These are phyloP conservation scores for Fusarium sarcochroum DNA, from an alignment of 2,329 filamentous ascomycete genomes.

Conservation along the genomic window DNA sequence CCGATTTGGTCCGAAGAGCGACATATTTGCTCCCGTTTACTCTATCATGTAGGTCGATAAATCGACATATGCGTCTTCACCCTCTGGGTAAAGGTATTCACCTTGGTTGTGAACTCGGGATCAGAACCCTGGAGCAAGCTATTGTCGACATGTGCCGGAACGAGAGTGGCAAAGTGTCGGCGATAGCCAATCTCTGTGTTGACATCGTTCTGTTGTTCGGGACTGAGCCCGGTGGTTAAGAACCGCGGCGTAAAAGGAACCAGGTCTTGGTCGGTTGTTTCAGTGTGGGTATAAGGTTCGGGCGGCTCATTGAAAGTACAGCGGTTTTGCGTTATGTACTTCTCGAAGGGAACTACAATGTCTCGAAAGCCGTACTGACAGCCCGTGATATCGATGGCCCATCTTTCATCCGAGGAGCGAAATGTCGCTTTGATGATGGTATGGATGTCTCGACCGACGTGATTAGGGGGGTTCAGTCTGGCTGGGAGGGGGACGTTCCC, in stretches of 20 bases:
- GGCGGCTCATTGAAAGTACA: background rate
- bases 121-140: conserved; percentile 26
- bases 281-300: conserved; percentile 7
- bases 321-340: conserved; percentile 17
- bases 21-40: background rate
- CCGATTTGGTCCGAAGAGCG: background rate
- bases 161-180: conserved; percentile 25
- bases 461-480: conserved; percentile 18
- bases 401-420: conserved; percentile 9
- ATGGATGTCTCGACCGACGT: background rate
- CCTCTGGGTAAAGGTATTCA: conserved; percentile 8
- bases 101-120: conserved; percentile 13
- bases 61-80: conserved; percentile 15
- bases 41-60: background rate
- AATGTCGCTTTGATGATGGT: conserved; percentile 10
- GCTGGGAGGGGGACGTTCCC: conserved; percentile 7
- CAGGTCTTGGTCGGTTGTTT: conserved; percentile 29
- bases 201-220: conserved; percentile 9
- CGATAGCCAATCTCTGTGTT: conserved; percentile 18
- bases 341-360: conserved; percentile 21
- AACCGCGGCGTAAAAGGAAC: conserved; percentile 1
- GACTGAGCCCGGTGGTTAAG: background rate
- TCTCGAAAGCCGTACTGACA: conserved; percentile 37
- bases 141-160: background rate
- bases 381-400: conserved; percentile 31